Evolutionary conservation across 2,329 filamentous ascomycete species (phyloP), one percentile per base, ranked within the genome.

Genomic region (Fusarium decemcellulare): DNA sequence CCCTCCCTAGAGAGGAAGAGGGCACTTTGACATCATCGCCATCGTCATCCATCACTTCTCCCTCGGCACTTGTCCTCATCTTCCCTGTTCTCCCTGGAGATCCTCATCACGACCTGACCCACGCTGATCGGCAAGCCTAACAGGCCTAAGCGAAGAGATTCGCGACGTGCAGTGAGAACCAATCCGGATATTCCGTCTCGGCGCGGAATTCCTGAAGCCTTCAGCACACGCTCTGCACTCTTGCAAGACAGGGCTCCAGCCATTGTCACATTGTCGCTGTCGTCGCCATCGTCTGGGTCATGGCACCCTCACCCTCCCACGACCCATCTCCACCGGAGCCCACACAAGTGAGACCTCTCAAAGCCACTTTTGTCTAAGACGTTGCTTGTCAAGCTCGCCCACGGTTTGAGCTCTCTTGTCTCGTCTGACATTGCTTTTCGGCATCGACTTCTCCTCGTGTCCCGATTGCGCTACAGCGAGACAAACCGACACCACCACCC

Each of bases 151-250:
- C 39, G 42, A 55, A 37, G 27, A 23, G 39, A 61, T 50, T 54
- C 55, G 54, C 43, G 48, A 67, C 54, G 32, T 68, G 55, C 63
- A 61, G 67, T 64, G 67, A 68, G 67, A 70, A 67, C 48, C 36
- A 52, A 46, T 68, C 63, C 71, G 71, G 62, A 68, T 65, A 51
- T 60, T 53, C 29, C 44, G 67, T 55, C 44, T 34, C 29, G 37
- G 36, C 16, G 48, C 27, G 47, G 61, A 61, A 53, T 47, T 55
- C 46, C 48, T 30, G 40, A 43, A 55, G 59, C 36, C 52, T 57
- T 56, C 40, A 43, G 51, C 46, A 40, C 40, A 18, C 32, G 27
- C 11, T 39, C 50, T 40, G 16, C n/a, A 43, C 42, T 18, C 16
- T 16, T 39, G 46, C 56, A 61, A 43, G 47, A 59, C 32, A 61